phyloP scores from a whole-genome alignment of 805 yeast genomes.

The Hanseniaspora thailandica region DNA sequence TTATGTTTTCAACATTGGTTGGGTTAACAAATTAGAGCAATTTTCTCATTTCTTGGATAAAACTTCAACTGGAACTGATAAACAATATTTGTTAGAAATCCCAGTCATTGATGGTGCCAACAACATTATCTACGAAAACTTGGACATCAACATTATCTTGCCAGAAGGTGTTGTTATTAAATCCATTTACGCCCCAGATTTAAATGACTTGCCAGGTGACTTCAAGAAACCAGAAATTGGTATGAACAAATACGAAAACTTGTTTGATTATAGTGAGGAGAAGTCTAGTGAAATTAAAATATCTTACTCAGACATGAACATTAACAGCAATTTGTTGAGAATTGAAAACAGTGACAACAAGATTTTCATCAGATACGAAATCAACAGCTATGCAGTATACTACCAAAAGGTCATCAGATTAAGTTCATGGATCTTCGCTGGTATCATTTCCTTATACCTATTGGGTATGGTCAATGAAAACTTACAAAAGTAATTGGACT shows the following conservation, averaged over 20 bases:
- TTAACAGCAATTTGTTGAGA: slow-evolving; percentile 8
- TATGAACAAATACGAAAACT: slow-evolving; percentile 10
- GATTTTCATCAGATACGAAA: slow-evolving; percentile 6
- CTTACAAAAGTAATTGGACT: neutral
- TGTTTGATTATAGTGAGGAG: slow-evolving; percentile 12
- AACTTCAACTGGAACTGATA: slow-evolving; percentile 31
- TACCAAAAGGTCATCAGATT: slow-evolving; percentile 12
- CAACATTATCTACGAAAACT: slow-evolving; percentile 56
- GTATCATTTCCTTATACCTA: slow-evolving; percentile 5
- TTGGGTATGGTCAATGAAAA: slow-evolving; percentile 9
- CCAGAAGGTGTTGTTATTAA: slow-evolving; percentile 74
- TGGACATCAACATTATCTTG: slow-evolving; percentile 50
- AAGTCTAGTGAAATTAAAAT: slow-evolving; percentile 13
- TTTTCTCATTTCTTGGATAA: slow-evolving; percentile 35
- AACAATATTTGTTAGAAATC: slow-evolving; percentile 43
- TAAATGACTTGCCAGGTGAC: slow-evolving; percentile 4
- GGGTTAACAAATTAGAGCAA: slow-evolving; percentile 52
- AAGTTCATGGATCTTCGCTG: slow-evolving; percentile 4
- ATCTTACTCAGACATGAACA: slow-evolving; percentile 1
- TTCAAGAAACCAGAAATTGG: slow-evolving; percentile 5
- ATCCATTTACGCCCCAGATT: slow-evolving; percentile 47
- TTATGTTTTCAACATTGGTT: slow-evolving; percentile 91
- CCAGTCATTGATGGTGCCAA: slow-evolving; percentile 64
- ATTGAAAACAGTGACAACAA: slow-evolving; percentile 11
- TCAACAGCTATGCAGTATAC: slow-evolving; percentile 8